Base-by-base conservation (phyloP, 2,329 filamentous ascomycete genomes). In the Botrytis porri region DNA sequence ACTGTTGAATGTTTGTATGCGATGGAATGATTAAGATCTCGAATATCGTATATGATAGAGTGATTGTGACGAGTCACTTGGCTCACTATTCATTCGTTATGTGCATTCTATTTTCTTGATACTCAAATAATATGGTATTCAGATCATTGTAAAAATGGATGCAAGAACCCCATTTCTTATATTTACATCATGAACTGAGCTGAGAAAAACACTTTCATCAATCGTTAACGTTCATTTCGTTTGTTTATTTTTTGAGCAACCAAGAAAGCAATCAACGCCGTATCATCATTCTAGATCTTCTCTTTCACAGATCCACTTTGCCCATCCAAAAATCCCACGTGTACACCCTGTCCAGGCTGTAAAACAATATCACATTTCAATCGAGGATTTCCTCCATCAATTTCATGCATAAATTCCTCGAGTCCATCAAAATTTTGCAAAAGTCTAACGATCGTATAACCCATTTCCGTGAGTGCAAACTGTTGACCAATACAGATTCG, bases 401-500 rank as follows among this genome's bases (percentile, higher is more conserved):
- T 77, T n/a, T 82, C 80, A 12, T 80, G 75, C 88, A 89, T 90
- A 77, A 85, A 83, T 78, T 83, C 88, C 78, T 89, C 87, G 12
- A 94, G 84, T 18, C 85, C 82, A 71, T 90, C 88, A 79, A 92
- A 96, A 37, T 86, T 85, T 84, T 95, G 93, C 79, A 95, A 88
- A 76, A 95, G 79, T 62, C 93, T 85, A 41, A 90, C 89, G 74
- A 94, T 85, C 16, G 92, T 89, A 80, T 95, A 95, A 43, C 84
- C 84, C 84, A 92, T 92, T 84, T 95, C 92, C 0, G 92, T 93
- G 64, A 95, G 82, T 22, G 93, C 93, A 80, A 94, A 95, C 81
- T 95, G 92, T 85, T 95, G 92, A 2, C 92, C 92, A 74, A 94
- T 88, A 81, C 92, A 93, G 79, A 93, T 92, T 45, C 92, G 84